Percentiles rank a stretch among this genome's conserved stretches.
Evolutionary conservation across 163 green algal species (phyloP).

Genomic region (Scenedesmus sp.): DNA sequence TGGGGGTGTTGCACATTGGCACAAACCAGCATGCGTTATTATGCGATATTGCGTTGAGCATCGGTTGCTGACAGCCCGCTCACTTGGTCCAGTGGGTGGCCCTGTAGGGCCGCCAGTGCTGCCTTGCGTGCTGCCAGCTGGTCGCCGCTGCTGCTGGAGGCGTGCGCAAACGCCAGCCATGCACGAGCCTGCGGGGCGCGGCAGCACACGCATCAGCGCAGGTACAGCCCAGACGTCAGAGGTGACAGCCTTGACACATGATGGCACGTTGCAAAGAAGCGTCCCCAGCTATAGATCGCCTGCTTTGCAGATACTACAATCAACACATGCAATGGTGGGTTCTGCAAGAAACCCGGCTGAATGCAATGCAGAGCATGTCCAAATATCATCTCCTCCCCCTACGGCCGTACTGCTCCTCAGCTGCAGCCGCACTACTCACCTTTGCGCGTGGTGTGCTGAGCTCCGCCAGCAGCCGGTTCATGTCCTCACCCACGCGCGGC

Average conservation of each 20-base stretch:
- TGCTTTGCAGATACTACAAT: too few species aligned
- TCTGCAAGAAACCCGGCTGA: background rate
- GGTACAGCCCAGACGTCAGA: background rate
- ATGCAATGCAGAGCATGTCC: background rate
- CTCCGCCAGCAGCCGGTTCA: constrained; percentile 35
- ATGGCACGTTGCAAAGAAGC: background rate
- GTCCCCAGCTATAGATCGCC: background rate
- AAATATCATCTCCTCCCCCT: background rate
- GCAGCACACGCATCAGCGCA: background rate
- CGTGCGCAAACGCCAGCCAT: constrained; percentile 59
- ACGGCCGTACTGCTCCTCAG: background rate
- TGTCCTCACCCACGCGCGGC: background rate
- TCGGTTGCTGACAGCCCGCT: background rate
- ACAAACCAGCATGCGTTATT: too few species aligned
- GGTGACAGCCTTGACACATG: background rate
- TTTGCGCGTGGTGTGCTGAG: constrained; percentile 39
- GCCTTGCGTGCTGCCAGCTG: constrained; percentile 57
- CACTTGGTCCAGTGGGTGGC: constrained; percentile 2
- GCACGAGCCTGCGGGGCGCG: constrained; percentile 53
- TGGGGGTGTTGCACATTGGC: background rate
- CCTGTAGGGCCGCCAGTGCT: constrained; percentile 26
- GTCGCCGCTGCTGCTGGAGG: constrained; percentile 49
- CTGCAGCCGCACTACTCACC: constrained; percentile 28
- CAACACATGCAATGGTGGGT: background rate
- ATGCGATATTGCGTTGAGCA: background rate